Evolutionary conservation across 768 basidiomycete genomes (phyloP).

Genomic region (Tricholoma sp.): DNA sequence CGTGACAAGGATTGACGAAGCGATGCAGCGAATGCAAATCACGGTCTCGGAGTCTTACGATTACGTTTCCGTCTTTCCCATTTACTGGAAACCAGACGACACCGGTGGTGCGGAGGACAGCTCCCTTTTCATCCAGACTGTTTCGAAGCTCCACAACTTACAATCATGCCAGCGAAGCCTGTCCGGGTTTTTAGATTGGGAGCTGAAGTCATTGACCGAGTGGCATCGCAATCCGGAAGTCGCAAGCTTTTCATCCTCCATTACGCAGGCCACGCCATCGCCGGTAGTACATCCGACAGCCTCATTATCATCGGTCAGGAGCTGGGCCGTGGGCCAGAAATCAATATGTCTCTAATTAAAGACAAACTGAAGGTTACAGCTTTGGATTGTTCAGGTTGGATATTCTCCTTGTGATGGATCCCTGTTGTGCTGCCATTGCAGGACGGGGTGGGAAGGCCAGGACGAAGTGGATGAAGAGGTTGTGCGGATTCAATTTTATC

Average conservation of each 20-base stretch:
- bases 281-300: too few relatives aligned
- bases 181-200: too few relatives aligned
- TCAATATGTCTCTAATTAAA: background rate
- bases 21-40: background rate
- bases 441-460: too few relatives aligned
- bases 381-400: slow-evolving; percentile 8
- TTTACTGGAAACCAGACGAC: background rate
- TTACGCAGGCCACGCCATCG: too few relatives aligned
- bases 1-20: background rate
- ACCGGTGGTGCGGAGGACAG: background rate
- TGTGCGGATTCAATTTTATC: too few relatives aligned
- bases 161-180: too few relatives aligned
- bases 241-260: too few relatives aligned
- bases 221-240: too few relatives aligned
- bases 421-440: slow-evolving; percentile 4
- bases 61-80: background rate
- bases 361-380: background rate
- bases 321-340: background rate
- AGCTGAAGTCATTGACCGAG: too few relatives aligned
- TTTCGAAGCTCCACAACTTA: too few relatives aligned
- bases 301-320: background rate
- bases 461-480: too few relatives aligned
- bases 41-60: background rate
- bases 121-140: background rate
- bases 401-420: slow-evolving; percentile 10